Evolutionary conservation across 2,329 filamentous ascomycete genomes (phyloP).

Genomic region (Lachnellula suecica): DNA sequence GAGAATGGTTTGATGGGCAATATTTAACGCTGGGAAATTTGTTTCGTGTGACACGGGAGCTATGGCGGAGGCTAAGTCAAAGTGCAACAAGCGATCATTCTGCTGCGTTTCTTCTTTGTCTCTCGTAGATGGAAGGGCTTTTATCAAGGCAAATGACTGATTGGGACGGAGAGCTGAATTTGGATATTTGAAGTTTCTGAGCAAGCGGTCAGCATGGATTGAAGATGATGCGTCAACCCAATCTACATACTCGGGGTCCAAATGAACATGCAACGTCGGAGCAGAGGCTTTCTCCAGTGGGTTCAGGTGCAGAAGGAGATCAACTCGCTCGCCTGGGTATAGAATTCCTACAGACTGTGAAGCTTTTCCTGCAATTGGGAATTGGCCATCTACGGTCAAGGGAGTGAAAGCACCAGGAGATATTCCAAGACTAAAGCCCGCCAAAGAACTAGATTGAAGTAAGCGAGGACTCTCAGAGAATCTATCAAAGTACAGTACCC

Average conservation of each 20-base stretch:
- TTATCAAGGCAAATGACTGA: constrained; percentile 37
- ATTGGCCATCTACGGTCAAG: constrained; percentile 38
- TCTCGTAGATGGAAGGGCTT: background rate
- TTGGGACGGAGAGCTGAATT: constrained; percentile 40
- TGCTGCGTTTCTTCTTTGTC: background rate
- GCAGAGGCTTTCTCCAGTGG: background rate
- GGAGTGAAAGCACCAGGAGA: constrained; percentile 13
- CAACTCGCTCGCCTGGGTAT: constrained; percentile 43
- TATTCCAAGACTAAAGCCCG: constrained; percentile 18
- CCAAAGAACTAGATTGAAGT: constrained; percentile 11
- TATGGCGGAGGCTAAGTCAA: constrained; percentile 24
- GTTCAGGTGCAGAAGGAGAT: constrained; percentile 23
- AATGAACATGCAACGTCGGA: constrained; percentile 18
- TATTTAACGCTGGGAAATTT: background rate
- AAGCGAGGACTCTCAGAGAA: background rate
- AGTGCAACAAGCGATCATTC: background rate
- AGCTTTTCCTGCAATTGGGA: constrained; percentile 23
- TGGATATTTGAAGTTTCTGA: constrained; percentile 43
- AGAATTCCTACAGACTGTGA: constrained; percentile 36
- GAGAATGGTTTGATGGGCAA: constrained; percentile 40
- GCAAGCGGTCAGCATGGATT: background rate
- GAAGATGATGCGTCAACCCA: background rate
- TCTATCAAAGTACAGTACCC: constrained; percentile 31
- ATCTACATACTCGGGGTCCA: constrained; percentile 37
- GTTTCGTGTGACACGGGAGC: background rate